Percentiles rank a stretch among this genome's conserved stretches.
Evolutionary conservation across 75 land plant species (phyloP).

Genomic region (Selaginella moellendorffii): DNA sequence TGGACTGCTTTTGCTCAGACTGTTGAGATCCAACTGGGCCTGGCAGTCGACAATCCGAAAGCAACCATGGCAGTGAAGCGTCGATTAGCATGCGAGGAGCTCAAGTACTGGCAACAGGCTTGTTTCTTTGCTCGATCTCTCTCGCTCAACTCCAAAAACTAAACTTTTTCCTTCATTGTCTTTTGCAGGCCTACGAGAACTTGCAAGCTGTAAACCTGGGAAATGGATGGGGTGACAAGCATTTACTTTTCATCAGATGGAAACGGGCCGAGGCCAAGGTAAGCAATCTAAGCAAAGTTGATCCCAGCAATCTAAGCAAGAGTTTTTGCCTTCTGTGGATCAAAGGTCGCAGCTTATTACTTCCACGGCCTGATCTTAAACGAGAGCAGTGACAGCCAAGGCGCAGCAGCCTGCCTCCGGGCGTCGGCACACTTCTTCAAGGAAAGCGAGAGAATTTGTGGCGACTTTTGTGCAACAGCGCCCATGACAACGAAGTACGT

Average conservation of each 20-base stretch:
- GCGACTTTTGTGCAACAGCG: constrained; percentile 36
- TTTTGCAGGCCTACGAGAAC: constrained; percentile 50
- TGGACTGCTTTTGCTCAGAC: no score
- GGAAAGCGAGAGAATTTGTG: constrained; percentile 55
- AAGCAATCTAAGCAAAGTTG: no score
- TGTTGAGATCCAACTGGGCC: constrained; percentile 82
- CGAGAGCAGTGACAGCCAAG: constrained; percentile 43
- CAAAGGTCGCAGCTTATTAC: constrained; percentile 93
- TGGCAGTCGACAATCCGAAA: constrained; percentile 85
- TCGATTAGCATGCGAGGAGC: constrained; percentile 90
- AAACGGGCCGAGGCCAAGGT: constrained; percentile 90
- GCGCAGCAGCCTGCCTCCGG: constrained; percentile 67
- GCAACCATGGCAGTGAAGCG: constrained; percentile 91
- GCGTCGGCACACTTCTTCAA: constrained; percentile 70
- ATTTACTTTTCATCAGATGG: constrained; percentile 68
- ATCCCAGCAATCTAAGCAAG: no score
- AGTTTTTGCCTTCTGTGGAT: no score
- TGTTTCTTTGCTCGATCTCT: constrained; percentile 26
- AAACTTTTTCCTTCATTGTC: background rate
- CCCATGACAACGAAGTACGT: constrained; percentile 71
- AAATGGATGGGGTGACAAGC: constrained; percentile 77
- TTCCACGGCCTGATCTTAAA: constrained; percentile 86
- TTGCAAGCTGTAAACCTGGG: constrained; percentile 29
- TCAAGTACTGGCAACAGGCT: constrained; percentile 86
- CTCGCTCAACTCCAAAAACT: no score